phyloP scores from a whole-genome alignment of 305 asterid genomes.

The Fraxinus platypoda region DNA sequence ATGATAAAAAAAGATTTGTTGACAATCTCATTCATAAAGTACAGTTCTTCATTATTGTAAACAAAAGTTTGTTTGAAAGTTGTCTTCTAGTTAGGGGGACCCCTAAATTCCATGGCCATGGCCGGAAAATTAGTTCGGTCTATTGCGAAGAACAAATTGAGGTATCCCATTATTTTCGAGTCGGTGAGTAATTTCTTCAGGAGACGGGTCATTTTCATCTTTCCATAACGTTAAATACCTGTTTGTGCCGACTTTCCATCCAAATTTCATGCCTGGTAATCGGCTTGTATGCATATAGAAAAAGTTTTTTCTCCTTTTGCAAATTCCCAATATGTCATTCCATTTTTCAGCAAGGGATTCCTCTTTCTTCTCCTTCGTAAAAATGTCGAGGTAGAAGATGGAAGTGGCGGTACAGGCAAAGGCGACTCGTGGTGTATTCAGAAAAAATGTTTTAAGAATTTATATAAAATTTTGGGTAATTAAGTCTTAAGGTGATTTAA shows the following conservation, averaged over 20 bases:
- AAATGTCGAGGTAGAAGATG: no score
- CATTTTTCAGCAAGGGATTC: no score
- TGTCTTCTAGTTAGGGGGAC: not conserved
- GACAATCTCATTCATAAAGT: conserved; percentile 2
- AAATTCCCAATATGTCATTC: no score
- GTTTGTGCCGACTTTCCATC: conserved; percentile 17
- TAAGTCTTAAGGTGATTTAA: no score
- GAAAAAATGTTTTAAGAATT: no score
- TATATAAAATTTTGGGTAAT: no score
- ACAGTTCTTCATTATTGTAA: not conserved
- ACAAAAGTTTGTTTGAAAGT: no score
- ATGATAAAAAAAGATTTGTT: conserved; percentile 8
- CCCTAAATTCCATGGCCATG: conserved; percentile 36
- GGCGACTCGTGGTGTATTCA: no score
- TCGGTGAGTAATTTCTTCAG: conserved; percentile 20
- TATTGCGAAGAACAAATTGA: not conserved
- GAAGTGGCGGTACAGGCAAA: no score
- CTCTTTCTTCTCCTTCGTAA: no score
- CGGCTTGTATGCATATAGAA: no score
- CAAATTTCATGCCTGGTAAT: conserved; percentile 34
- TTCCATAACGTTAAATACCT: conserved; percentile 24
- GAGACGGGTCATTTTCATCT: conserved; percentile 30
- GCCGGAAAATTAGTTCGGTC: conserved; percentile 10
- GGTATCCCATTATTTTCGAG: conserved; percentile 29
- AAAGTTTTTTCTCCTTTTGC: no score